A percentile compares a stretch with the other conserved stretches of the same genome.
Evolutionary conservation across 352 stramenopile genomes (phyloP).

Genomic region (Phytophthora kernoviae): DNA sequence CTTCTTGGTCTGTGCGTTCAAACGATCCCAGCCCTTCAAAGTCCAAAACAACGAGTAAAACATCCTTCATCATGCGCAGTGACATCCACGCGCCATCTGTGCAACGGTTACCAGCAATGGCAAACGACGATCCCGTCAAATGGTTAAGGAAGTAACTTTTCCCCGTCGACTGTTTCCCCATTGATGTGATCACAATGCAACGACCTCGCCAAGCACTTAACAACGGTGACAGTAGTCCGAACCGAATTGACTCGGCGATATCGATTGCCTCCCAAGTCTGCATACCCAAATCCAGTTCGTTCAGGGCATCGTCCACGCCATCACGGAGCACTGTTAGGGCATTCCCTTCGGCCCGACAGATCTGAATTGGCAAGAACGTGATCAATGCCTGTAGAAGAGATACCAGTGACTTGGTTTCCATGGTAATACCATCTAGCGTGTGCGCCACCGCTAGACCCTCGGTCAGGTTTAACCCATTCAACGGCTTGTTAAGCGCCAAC

Average conservation of each 20-base stretch:
- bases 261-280: constrained; percentile 33
- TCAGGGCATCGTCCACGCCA: constrained; percentile 38
- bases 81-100: constrained; percentile 77
- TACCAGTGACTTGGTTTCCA: constrained; percentile 19
- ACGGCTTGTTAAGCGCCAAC: constrained; percentile 40
- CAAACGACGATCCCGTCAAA: constrained; percentile 74
- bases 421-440: constrained; percentile 4
- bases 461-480: constrained; percentile 39
- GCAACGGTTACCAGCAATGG: constrained; percentile 62
- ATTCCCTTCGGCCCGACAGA: constrained; percentile 71
- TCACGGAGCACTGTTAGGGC: constrained; percentile 56
- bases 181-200: constrained; percentile 61
- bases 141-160: constrained; percentile 86
- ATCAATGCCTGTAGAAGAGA: constrained; percentile 48
- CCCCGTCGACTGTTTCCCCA: constrained; percentile 78
- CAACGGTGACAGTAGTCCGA: constrained; percentile 50
- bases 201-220: constrained; percentile 41
- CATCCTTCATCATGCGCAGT: constrained; percentile 41
- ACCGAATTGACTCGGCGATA: constrained; percentile 56
- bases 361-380: constrained; percentile 76
- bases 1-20: constrained; percentile 75
- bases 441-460: constrained; percentile 9
- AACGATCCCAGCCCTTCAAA: constrained; percentile 82
- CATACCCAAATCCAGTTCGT: constrained; percentile 22
- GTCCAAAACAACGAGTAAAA: constrained; percentile 75